Evolutionary conservation across 495 filamentous ascomycete species (phyloP).

Genomic region (Daldinia concentrica): DNA sequence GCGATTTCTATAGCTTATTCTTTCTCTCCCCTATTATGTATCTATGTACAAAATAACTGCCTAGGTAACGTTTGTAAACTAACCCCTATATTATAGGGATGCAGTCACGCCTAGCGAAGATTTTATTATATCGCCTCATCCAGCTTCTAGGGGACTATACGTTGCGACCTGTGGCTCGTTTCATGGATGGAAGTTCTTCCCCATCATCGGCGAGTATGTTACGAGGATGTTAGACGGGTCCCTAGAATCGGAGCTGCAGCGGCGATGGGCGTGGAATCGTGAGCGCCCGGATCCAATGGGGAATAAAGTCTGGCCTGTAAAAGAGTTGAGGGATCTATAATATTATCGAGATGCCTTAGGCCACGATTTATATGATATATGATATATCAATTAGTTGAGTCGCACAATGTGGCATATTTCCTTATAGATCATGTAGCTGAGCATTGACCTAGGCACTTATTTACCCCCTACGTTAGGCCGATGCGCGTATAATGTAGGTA

Average conservation of each 20-base stretch:
- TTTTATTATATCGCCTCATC: conserved; percentile 66
- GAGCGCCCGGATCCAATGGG: conserved; percentile 28
- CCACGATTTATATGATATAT: too few relatives aligned
- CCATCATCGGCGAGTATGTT: conserved; percentile 67
- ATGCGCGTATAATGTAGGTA: too few relatives aligned
- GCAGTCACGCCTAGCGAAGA: conserved; percentile 59
- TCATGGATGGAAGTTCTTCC: conserved; percentile 69
- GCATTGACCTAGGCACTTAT: too few relatives aligned
- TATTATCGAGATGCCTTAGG: not conserved
- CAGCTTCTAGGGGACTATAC: conserved; percentile 56
- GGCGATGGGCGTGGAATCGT: conserved; percentile 67
- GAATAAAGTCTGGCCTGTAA: conserved; percentile 33
- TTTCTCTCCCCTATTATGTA: not conserved
- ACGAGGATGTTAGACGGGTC: conserved; percentile 62
- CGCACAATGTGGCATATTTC: too few relatives aligned
- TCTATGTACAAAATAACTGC: too few relatives aligned
- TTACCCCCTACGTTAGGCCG: too few relatives aligned
- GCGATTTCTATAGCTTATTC: not conserved
- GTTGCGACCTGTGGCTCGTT: conserved; percentile 60
- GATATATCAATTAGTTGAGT: too few relatives aligned
- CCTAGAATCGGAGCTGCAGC: conserved; percentile 52
- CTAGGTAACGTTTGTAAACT: not conserved
- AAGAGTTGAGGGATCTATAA: conserved; percentile 32
- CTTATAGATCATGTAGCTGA: too few relatives aligned
- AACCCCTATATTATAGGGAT: conserved; percentile 38